These are phyloP conservation scores for Helichrysum umbraculigerum DNA, from an alignment of 129 eudicot species.

Conservation along the genomic window DNA sequence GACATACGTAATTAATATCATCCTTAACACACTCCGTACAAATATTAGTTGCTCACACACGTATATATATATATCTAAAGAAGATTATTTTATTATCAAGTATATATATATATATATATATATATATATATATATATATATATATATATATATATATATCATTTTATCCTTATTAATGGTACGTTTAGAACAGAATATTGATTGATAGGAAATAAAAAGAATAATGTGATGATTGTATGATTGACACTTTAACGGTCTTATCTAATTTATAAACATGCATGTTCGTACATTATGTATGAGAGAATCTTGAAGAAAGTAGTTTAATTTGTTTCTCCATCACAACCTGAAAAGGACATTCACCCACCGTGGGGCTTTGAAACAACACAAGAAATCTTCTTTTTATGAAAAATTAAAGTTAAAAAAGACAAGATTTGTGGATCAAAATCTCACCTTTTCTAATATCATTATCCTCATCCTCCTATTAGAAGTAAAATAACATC, in stretches of 20 bases:
- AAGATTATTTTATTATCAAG: too few relatives aligned
- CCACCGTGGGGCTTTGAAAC: conserved; percentile 39
- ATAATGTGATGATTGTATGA: conserved; percentile 19
- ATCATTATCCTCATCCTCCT: not conserved
- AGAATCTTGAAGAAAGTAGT: conserved; percentile 6
- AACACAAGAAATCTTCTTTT: conserved; percentile 32
- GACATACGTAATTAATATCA: too few relatives aligned
- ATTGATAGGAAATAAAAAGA: not conserved
- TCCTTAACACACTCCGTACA: too few relatives aligned
- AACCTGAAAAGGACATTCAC: conserved; percentile 29
- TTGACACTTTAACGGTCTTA: conserved; percentile 33
- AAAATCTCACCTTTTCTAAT: not conserved
- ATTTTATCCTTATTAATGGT: not conserved
- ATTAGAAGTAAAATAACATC: not conserved
- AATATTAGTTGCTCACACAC: too few relatives aligned
- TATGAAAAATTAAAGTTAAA: conserved; percentile 22
- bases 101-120: too few relatives aligned
- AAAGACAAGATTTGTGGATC: conserved; percentile 27
- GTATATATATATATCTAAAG: too few relatives aligned
- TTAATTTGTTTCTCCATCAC: not conserved
- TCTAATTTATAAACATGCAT: not conserved
- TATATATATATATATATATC: not conserved
- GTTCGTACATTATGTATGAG: not conserved
- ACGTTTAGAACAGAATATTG: not conserved
- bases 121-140: too few relatives aligned